These are phyloP conservation scores for Microbotryomycetes sp. DNA, from an alignment of 1,284 basidiomycete species.

Conservation along the genomic window DNA sequence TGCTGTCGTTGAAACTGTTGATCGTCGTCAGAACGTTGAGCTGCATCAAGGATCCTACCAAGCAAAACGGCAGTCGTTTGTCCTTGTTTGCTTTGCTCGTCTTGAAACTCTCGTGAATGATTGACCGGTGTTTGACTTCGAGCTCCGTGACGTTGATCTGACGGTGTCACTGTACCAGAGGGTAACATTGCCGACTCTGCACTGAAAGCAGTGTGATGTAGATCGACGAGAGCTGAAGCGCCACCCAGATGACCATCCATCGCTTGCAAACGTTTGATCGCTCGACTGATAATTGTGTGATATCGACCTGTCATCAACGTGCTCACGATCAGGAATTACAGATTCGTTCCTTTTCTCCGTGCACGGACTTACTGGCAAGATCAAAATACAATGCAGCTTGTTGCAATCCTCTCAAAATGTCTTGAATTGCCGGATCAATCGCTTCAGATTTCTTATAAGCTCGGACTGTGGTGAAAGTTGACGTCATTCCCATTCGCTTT, in stretches of 20 bases:
- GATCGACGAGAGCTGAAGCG: conserved; percentile 6
- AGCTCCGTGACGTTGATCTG: no score
- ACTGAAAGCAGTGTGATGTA: conserved; percentile 9
- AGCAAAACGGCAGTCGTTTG: no score
- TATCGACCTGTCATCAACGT: neutral
- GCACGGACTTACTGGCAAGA: neutral
- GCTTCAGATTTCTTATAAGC: neutral
- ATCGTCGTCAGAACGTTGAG: no score
- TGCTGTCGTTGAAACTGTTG: no score
- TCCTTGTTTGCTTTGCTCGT: no score
- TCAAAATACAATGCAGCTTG: neutral
- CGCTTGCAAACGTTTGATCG: neutral
- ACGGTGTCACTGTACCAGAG: conserved; percentile 1
- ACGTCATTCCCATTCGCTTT: no score
- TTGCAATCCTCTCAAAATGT: neutral
- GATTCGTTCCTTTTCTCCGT: no score
- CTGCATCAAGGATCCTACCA: no score
- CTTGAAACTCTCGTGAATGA: no score
- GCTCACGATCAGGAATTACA: neutral
- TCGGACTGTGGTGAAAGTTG: no score
- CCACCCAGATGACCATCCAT: conserved; percentile 4
- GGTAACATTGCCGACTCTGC: conserved; percentile 3
- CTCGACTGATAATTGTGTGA: neutral
- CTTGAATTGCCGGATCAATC: conserved; percentile 1
- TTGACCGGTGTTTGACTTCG: no score